These are phyloP conservation scores for Umbelopsis isabellina DNA, from an alignment of 192 early-diverging fungal species.

Conservation along the genomic window DNA sequence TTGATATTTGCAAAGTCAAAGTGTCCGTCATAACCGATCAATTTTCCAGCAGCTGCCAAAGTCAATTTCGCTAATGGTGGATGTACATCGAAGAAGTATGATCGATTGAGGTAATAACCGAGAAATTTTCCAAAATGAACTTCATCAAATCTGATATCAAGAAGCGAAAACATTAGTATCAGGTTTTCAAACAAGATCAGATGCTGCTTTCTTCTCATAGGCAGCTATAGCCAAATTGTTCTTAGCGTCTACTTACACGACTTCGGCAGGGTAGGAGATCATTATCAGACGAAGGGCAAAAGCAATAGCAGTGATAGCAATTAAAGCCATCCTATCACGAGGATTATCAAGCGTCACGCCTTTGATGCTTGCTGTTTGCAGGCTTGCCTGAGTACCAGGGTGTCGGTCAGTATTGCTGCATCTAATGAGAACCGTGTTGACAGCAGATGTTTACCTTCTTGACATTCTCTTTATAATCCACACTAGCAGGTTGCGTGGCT, in stretches of 20 bases:
- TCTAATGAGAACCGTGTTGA: neutral
- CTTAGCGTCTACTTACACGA: constrained; percentile 60
- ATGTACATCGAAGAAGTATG: constrained; percentile 98
- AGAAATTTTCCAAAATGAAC: constrained; percentile 99
- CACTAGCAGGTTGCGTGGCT: neutral
- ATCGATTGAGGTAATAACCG: constrained; percentile 82
- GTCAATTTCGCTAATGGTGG: constrained; percentile 95
- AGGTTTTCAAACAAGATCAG: neutral
- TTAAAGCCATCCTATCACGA: constrained; percentile 21
- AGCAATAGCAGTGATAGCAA: constrained; percentile 46
- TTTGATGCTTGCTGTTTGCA: neutral
- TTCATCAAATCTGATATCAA: constrained; percentile 83
- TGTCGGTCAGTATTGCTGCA: neutral
- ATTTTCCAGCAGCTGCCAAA: constrained; percentile 78
- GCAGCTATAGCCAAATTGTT: neutral
- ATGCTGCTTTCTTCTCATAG: neutral
- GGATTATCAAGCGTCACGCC: neutral
- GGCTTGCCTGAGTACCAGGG: neutral
- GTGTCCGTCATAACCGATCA: constrained; percentile 94
- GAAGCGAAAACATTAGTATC: neutral
- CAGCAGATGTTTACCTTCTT: constrained; percentile 1
- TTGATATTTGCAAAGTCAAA: constrained; percentile 96
- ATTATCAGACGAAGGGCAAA: constrained; percentile 70
- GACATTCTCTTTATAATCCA: neutral
- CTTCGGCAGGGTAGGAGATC: constrained; percentile 71